Evolutionary conservation across 352 stramenopile species (phyloP), one percentile per base, ranked within the genome.

Genomic region (Pythium brachiatum): DNA sequence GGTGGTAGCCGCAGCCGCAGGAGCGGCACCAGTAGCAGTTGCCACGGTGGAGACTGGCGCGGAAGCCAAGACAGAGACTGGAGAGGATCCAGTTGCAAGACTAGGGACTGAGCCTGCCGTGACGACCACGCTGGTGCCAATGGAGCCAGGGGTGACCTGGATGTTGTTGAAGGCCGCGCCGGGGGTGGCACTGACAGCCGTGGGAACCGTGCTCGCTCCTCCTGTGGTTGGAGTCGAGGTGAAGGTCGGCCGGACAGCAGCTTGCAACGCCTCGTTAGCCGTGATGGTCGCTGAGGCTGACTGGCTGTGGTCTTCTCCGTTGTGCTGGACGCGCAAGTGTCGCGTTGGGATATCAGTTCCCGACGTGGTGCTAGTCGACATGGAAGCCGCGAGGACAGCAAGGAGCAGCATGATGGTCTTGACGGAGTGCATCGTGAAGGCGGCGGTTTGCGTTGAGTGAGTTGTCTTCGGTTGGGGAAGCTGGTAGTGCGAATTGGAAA

Each of bases 341-440:
- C 54, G 38, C 25, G 54, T 20, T 0, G 31, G 7, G 8, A 26
- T 0, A 18, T 32, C 26, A 16, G n/a, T 20, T 25, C 16, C 27
- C 11, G 23, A 26, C 13, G 23, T 41, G 7, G 53, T n/a, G 18
- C 15, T 44, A 23, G 15, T 44, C 13, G 44, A 32, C 20, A 3
- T 2, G 18, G 16, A 18, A 8, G 44, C 31, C 29, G 55, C 25
- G 18, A 23, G 27, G 13, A 55, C 20, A 2, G 44, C 31, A 31
- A 62, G 20, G 26, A 46, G 53, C n/a, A 62, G 8, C 21, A 20
- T 32, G 31, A 55, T 11, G 39, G 56, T 55, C 56, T 62, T 62
- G 56, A 48, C 36, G 3, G 32, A 48, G 25, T 26, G 13, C 56
- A 62, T 62, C 1, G 7, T 53, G 54, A 20, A 31, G 18, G 39